Evolutionary conservation across 1,284 basidiomycete genomes (phyloP), one percentile per base, ranked within the genome.

Genomic region (Inonotus hispidus): DNA sequence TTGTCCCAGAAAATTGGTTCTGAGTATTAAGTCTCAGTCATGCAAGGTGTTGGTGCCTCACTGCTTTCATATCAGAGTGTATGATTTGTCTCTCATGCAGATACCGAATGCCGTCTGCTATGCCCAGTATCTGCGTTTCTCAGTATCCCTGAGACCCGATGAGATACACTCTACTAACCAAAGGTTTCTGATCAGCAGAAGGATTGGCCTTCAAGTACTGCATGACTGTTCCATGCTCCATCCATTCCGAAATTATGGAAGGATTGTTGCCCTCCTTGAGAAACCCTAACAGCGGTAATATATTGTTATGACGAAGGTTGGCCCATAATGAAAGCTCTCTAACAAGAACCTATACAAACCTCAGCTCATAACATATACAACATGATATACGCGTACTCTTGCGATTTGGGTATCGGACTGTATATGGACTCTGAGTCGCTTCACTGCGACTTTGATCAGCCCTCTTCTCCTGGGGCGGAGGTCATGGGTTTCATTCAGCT

Each of bases 171-270:
- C 3, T 13, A 37, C 57, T 29, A n/a, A 59, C 61, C 39, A 59
- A n/a, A n/a, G 13, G 29, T 38, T n/a, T 35, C 27, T 29, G 37
- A 55, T 49, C 46, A 37, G 25, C 21, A 11, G 45, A 8, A 41
- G 57, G 45, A 16, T 50, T 59, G 6, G 19, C 13, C 25, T 63
- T 56, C 25, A 63, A 16, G 21, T 50, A 63, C 2, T 21, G 46
- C 11, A 14, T 32, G 14, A 53, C 45, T 6, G 61, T 63, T 2
- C 61, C 61, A 21, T 63, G 59, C 16, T 56, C 53, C 25, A 63
- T 63, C 61, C 61, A 63, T 45, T 63, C 58, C 10, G 61, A 59
- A 29, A 63, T 45, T 10, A 63, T 19, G 27, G 58, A 57, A 16
- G 61, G 61, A 56, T 49, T 49, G 23, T 56, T 45, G 1, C 37